phyloP scores from a whole-genome alignment of 441 rosid species.

The California macrophylla region DNA sequence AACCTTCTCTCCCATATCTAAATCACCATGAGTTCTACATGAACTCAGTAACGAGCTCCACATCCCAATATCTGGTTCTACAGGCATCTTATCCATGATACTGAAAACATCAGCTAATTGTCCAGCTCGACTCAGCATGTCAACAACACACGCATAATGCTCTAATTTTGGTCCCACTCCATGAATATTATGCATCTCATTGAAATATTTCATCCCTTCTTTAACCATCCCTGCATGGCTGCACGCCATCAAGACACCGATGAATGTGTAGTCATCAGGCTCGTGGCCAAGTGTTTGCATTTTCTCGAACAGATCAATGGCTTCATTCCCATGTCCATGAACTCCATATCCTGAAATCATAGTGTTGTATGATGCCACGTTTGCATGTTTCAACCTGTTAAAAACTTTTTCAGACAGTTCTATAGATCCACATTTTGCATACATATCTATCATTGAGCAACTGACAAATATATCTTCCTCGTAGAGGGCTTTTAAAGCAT shows the following conservation, averaged over 20 bases:
- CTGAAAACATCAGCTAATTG: constrained; percentile 29
- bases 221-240: constrained; percentile 35
- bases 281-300: constrained; percentile 29
- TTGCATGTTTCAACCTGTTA: constrained; percentile 23
- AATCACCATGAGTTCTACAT: constrained; percentile 31
- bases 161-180: constrained; percentile 29
- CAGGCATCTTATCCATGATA: constrained; percentile 29
- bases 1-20: constrained; percentile 34
- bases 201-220: constrained; percentile 34
- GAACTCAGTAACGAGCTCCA: constrained; percentile 41
- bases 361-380: constrained; percentile 36
- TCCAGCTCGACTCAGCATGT: constrained; percentile 48
- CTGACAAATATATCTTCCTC: constrained; percentile 25
- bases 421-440: constrained; percentile 38
- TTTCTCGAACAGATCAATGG: constrained; percentile 35
- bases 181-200: constrained; percentile 26
- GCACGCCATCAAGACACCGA: constrained; percentile 42
- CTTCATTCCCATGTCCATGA: constrained; percentile 37
- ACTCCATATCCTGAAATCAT: constrained; percentile 39
- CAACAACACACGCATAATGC: constrained; percentile 45
- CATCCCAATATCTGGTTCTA: constrained; percentile 30
- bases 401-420: constrained; percentile 27
- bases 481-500: constrained; percentile 31
- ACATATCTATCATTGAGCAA: constrained; percentile 40
- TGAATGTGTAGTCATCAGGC: constrained; percentile 39